Base-by-base conservation (phyloP, 352 stramenopile genomes). In the Phytophthora citrophthora region DNA sequence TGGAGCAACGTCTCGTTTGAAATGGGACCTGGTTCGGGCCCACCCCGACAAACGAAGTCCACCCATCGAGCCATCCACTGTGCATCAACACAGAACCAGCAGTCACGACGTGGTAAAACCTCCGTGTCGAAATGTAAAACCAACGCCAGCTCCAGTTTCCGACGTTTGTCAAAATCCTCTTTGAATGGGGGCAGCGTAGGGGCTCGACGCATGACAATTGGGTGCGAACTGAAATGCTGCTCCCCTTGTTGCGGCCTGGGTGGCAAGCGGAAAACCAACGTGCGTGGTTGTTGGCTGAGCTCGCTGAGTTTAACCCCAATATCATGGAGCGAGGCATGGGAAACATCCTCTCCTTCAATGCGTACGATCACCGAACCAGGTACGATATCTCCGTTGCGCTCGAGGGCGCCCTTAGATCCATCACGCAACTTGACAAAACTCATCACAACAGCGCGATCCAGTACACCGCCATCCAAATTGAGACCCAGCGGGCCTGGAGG, bases 291-390 rank as follows among this genome's bases (percentile, higher is more conserved):
- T 6, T 65, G 60, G 6, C 68, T 74, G 23, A 86, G 67, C 0
- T 79, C 81, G 2, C 69, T 57, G 6, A 91, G 71, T 24, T 72
- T 76, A n/a, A 55, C 54, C 15, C 77, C 68, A 8, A 86, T 64
- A 20, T 76, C 62, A n/a, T 67, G 62, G 0, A 88, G 72, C 1
- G 61, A 62, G 8, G 76, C 47, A 38, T 66, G 70, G 6, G 77
- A 82, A 39, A 93, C 72, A 63, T 89, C 85, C 23, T 88, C 74
- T 15, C 75, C 81, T 44, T 94, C 90, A 59, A 94, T 86, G 10
- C 64, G 56, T 24, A 94, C 72, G 38, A 94, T 64, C 13, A 84
- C 59, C 5, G 82, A 85, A 10, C 86, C 86, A 10, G 60, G 49
- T 0, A 71, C 64, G 44, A 94, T 80, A 48, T 72, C 76, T 26